Evolutionary conservation across 331 rosid genomes (phyloP), one percentile per base, ranked within the genome.

Genomic region (Quercus phellos): DNA sequence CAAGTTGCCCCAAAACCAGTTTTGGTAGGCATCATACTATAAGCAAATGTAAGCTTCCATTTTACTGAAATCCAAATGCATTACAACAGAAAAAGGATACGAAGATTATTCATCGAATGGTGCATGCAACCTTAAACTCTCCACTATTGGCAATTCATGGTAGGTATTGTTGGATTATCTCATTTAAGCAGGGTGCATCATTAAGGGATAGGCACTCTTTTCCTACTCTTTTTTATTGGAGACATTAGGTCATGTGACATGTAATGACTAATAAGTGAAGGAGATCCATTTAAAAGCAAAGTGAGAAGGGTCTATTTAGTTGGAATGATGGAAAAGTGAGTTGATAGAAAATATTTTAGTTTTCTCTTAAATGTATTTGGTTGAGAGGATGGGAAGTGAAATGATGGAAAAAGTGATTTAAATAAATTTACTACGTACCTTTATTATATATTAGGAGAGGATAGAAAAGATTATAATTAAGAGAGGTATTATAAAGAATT

Each of bases 1-100:
- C 85, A 26, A 90, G 51, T 70, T 84, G 84, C 81, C 92, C 93
- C 22, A 59, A 66, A 21, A 80, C 83, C 70, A 94, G 99, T 88
- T 86, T 82, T 78, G 97, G 99, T 55, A 88, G 91, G 91, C 90
- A 72, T 82, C 91, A 81, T 80, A 81, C 80, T 51, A 75, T 92
- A 68, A 86, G 91, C 66, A 92, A 86, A 78, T 94, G 99, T 83
- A 94, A 94, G 87, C 80, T 89, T 88, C 91, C 97, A 76, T 87
- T 86, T 53, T 89, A 84, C 78, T 92, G 81, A 74, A 16, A 43
- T 73, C 42, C 72, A 32, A 38, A 27, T 73, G 61, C 43, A 38
- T 17, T 74, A 13, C 53, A 58, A 55, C 50, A 55, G 51, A 34
- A 42, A 38, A 38, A 42, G 27, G 10, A 6, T 18, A 42, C 2